Percentiles rank a stretch among this genome's conserved stretches.
Evolutionary conservation across 2,329 filamentous ascomycete species (phyloP).

Genomic region (Sordariomycetes sp.): DNA sequence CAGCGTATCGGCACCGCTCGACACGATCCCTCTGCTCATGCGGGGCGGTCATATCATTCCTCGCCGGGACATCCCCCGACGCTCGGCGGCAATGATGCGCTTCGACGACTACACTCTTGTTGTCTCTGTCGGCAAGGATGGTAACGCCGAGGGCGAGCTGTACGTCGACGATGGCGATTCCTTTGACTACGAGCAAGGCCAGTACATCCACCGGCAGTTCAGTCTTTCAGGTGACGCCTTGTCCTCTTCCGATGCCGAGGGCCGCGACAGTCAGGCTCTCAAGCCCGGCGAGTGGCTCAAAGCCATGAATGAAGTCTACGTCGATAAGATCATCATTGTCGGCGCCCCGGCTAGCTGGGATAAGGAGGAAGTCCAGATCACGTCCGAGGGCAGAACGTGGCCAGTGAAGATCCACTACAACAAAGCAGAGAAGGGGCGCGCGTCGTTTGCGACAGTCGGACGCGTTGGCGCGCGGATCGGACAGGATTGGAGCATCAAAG

Average conservation of each 20-base stretch:
- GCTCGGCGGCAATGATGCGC: conserved; percentile 81
- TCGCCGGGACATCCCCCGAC: conserved; percentile 77
- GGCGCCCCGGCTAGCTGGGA: conserved; percentile 68
- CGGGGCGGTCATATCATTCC: conserved; percentile 87
- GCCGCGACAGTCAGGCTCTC: conserved; percentile 40
- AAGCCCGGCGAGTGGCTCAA: conserved; percentile 65
- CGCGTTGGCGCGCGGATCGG: conserved; percentile 42
- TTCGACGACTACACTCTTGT: conserved; percentile 94
- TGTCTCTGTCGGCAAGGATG: conserved; percentile 52
- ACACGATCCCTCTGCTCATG: conserved; percentile 85
- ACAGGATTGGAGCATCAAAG: conserved; percentile 40
- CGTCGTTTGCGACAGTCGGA: conserved; percentile 43
- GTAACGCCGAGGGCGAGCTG: conserved; percentile 63
- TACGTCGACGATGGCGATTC: conserved; percentile 93
- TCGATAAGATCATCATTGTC: conserved; percentile 80
- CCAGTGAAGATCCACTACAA: conserved; percentile 53
- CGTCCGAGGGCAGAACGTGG: conserved; percentile 42
- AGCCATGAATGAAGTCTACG: conserved; percentile 64
- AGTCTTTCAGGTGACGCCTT: conserved; percentile 52
- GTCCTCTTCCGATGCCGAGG: conserved; percentile 59
- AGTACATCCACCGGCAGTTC: conserved; percentile 82
- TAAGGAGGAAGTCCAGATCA: conserved; percentile 49
- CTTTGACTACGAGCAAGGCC: conserved; percentile 77
- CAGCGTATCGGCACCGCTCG: conserved; percentile 67
- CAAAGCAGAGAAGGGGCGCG: conserved; percentile 33